A percentile compares a stretch with the other conserved stretches of the same genome.
These are phyloP conservation scores for Globisporangium iwayamae DNA, from an alignment of 352 stramenopile species.

Conservation along the genomic window DNA sequence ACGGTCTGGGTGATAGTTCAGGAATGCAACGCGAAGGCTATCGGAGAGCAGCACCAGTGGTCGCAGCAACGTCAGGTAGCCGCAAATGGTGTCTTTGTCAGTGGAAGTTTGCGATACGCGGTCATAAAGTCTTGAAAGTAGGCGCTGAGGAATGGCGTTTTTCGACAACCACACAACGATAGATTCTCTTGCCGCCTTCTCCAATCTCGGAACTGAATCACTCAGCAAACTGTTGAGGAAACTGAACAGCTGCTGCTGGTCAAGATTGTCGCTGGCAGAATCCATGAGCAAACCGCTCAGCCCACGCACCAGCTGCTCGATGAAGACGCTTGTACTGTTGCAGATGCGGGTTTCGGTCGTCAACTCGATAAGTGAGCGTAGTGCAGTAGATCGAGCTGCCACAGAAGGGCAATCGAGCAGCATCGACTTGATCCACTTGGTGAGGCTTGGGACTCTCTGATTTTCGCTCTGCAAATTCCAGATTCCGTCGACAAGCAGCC, in stretches of 20 bases:
- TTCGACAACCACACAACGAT: slow-evolving; percentile 11
- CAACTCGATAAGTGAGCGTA: slow-evolving; percentile 1
- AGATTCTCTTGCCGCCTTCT: background rate
- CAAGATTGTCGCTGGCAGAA: background rate
- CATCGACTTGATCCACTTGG: slow-evolving; percentile 7
- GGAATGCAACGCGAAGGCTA: background rate
- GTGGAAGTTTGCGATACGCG: background rate
- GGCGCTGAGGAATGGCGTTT: background rate
- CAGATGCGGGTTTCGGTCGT: background rate
- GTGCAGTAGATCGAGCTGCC: background rate
- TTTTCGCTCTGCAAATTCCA: background rate
- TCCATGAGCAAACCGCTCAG: slow-evolving; percentile 20
- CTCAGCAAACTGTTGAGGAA: slow-evolving; percentile 9
- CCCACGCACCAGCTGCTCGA: slow-evolving; percentile 24
- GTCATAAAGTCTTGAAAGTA: background rate
- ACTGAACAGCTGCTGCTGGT: slow-evolving; percentile 7
- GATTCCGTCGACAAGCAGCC: background rate
- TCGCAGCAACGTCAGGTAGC: slow-evolving; percentile 5
- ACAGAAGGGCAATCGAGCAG: slow-evolving; percentile 6
- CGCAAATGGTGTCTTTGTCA: slow-evolving; percentile 3
- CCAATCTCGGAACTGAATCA: background rate
- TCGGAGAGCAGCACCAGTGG: slow-evolving; percentile 12
- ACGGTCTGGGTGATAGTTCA: background rate
- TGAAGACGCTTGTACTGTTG: slow-evolving; percentile 10
- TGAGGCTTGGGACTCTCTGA: too few species aligned